phyloP scores from a whole-genome alignment of 441 rosid genomes.

The Populus trichocarpa region DNA sequence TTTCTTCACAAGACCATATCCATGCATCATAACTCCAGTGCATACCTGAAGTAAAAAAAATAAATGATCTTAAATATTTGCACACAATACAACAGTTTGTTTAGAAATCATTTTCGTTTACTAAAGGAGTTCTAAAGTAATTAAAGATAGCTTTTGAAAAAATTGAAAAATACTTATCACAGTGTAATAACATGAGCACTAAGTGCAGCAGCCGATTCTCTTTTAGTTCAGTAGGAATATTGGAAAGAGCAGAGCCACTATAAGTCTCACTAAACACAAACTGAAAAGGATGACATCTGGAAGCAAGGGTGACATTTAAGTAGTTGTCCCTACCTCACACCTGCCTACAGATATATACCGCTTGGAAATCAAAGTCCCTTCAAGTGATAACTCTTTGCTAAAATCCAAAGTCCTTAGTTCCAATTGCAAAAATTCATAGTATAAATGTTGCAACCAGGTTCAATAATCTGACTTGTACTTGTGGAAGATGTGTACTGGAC shows the following conservation, averaged over 20 bases:
- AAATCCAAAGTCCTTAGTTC: neutral
- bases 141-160: neutral
- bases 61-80: neutral
- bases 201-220: neutral
- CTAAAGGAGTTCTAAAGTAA: neutral
- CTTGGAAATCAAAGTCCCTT: neutral
- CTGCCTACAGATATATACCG: neutral
- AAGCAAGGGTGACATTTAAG: neutral
- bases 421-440: neutral
- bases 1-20: slow-evolving; percentile 83
- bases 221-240: neutral
- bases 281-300: neutral
- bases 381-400: neutral
- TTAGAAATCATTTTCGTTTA: neutral
- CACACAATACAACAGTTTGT: neutral
- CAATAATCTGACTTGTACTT: neutral
- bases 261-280: neutral
- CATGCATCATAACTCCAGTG: slow-evolving; percentile 98
- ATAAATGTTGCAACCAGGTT: neutral
- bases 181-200: neutral
- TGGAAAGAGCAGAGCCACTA: neutral
- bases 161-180: neutral
- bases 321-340: neutral
- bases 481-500: neutral
- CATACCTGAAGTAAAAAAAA: slow-evolving; percentile 56